Percentiles rank a stretch among this genome's conserved stretches.
These are phyloP conservation scores for Saururus chinensis DNA, from an alignment of 164 flowering plant species.

Conservation along the genomic window DNA sequence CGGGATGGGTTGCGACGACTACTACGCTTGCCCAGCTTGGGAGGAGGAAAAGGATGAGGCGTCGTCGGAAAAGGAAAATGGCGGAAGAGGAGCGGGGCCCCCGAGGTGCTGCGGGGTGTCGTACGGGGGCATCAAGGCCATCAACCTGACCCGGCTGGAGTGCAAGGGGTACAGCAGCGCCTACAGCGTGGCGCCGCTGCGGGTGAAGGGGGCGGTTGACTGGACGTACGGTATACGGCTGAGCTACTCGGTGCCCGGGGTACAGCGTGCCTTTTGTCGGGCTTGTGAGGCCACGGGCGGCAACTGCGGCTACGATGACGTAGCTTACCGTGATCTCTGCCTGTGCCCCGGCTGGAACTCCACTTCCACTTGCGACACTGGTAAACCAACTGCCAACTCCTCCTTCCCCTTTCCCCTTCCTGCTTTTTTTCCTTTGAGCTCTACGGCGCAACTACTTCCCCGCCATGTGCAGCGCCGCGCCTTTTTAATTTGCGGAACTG, in stretches of 20 bases:
- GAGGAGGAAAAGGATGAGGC: conserved; percentile 4
- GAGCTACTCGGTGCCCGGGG: conserved; percentile 53
- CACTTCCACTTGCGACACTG: conserved; percentile 69
- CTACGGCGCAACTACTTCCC: too few species aligned
- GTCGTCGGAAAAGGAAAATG: neutral
- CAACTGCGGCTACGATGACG: conserved; percentile 59
- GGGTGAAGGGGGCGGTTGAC: conserved; percentile 34
- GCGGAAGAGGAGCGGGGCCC: conserved; percentile 32
- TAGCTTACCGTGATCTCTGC: conserved; percentile 43
- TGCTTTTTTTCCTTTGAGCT: neutral
- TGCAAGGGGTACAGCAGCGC: conserved; percentile 91
- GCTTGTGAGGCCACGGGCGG: conserved; percentile 90
- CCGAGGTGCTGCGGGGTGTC: conserved; percentile 70
- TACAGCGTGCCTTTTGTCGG: conserved; percentile 39
- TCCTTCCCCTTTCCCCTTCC: neutral
- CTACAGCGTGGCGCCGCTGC: conserved; percentile 70
- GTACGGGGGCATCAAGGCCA: conserved; percentile 47
- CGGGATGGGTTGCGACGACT: conserved; percentile 90
- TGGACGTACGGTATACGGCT: conserved; percentile 92
- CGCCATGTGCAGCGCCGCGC: too few species aligned
- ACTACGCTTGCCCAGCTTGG: conserved; percentile 72
- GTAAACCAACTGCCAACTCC: conserved; percentile 2
- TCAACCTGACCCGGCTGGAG: conserved; percentile 55
- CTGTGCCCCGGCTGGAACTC: conserved; percentile 62
- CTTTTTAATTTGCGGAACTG: too few species aligned